These are phyloP conservation scores for Batkoa obscura DNA, from an alignment of 371 early-diverging fungal species.

Conservation along the genomic window DNA sequence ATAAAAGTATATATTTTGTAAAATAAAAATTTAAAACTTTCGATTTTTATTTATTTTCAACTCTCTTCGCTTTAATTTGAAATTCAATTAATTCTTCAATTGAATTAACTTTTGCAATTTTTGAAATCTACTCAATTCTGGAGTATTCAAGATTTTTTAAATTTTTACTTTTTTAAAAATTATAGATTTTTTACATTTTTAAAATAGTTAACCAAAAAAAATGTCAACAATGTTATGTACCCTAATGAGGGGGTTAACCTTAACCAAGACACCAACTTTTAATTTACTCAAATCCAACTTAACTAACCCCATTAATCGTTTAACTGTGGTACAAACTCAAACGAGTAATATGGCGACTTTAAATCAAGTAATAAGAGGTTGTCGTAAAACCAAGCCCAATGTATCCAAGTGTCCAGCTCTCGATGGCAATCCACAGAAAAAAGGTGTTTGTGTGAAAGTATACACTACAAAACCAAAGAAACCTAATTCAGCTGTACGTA, in stretches of 20 bases:
- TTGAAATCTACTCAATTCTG: not conserved
- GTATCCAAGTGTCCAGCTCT: constrained; percentile 72
- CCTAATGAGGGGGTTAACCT: no score
- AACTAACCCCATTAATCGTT: no score
- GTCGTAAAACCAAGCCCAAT: constrained; percentile 47
- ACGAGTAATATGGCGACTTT: constrained; percentile 59
- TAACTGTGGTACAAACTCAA: not conserved
- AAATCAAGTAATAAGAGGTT: constrained; percentile 82
- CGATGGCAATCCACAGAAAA: constrained; percentile 68
- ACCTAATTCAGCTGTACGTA: constrained; percentile 82
- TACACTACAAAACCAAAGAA: constrained; percentile 86
- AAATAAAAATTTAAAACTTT: no score
- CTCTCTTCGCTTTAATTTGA: not conserved
- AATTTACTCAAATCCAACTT: no score
- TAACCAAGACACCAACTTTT: no score
- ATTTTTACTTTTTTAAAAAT: not conserved
- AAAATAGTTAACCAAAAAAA: no score
- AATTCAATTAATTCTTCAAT: not conserved
- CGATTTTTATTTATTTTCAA: no score
- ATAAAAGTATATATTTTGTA: no score
- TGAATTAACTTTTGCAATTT: not conserved
- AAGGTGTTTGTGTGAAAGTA: constrained; percentile 88
- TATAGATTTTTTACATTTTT: no score
- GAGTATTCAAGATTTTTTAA: not conserved
- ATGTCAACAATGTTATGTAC: no score